Evolutionary conservation across 2,329 filamentous ascomycete species (phyloP), one percentile per base, ranked within the genome.

Genomic region (Chaetomiaceae sp.): DNA sequence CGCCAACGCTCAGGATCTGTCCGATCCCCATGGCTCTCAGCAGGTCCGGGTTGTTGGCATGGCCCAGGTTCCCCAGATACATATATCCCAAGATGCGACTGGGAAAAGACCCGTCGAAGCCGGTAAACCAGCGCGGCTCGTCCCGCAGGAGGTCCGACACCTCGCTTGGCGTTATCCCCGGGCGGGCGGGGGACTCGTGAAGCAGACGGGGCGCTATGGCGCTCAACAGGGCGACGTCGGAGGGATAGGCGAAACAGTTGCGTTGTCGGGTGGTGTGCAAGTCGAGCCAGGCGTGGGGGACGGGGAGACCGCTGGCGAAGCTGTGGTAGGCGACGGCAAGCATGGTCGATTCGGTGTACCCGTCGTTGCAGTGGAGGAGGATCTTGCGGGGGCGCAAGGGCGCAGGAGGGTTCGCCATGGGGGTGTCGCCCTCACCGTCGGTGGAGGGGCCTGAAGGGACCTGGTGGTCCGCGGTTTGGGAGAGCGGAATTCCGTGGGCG

Each of bases 211-310:
- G 79, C 53, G 92, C 83, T 33, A 96, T 85, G 4, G 81, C 79
- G 1, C 79, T 83, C n/a, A 97, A 71, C 10, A 96, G 76, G 4
- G 85, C 81, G 16, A 96, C 90, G 64, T 99, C 93, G 0, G 88
- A 89, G 1, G 88, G 86, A 60, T 97, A 97, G 0, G 93, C 90
- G 65, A 99, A 99, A 72, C 97, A 96, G 65, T 99, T 97, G 53
- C 93, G 86, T 50, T 81, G 77, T 66, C 87, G 89, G 12, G 82
- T 77, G 10, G 83, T 84, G 66, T 99, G 93, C 43, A 99, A 74
- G 53, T 82, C 78, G 9, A 97, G 75, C 91, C 91, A 97, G 8
- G 93, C 91, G 50, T 90, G 82, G 23, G 91, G 86, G 0, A 92
- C 79, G 0, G 91, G 79, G 10, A 83, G 75, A 6, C 89, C 89